Base-by-base conservation (phyloP, 768 basidiomycete genomes). In the Podaxis mareebaensis region DNA sequence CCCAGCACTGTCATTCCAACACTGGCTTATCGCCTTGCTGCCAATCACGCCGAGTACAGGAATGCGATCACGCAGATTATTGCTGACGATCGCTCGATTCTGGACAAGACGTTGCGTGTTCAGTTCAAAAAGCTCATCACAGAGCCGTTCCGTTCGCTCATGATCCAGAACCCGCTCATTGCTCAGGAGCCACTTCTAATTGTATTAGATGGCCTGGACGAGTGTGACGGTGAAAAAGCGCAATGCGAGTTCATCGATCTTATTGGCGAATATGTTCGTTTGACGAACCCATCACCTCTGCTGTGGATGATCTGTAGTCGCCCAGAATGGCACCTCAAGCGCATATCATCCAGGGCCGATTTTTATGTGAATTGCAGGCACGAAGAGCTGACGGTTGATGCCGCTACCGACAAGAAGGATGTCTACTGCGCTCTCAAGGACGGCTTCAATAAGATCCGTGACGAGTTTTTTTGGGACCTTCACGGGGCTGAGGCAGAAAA, bases 141-240 rank as follows among this genome's bases (percentile, higher is more conserved):
- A 13, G 39, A 58, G 3, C 61, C 65, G 10, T 39, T 65, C 38
- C 51, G 1, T 2, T 15, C 4, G 42, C 40, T 61, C 7, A 20
- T 24, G 20, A 22, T 6, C 3, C 30, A 33, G 17, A 40, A 20
- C 26, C n/a, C 17, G 33, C 33, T 33, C 33, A 33, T 33, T 10
- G 33, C 33, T 3, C 5, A 5, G 12, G 8, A 22, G 2, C 56
- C 65, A 11, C 30, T 54, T 7, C 22, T 63, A 2, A 38, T 65
- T 13, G 20, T 65, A 1, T 20, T 65, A 6, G 65, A 65, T 38
- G 65, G 60, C 2, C 38, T 65, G 3, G 65, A 65, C 36, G 65
- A 65, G 40, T 65, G 65, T 42, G n/a, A 54, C 0, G 57, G 56
- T 3, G 33, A 26, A 4, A 24, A 53, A 1, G 22, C 40, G 13